Evolutionary conservation across 768 basidiomycete species (phyloP).

Genomic region (Lactarius pseudohatsudake): DNA sequence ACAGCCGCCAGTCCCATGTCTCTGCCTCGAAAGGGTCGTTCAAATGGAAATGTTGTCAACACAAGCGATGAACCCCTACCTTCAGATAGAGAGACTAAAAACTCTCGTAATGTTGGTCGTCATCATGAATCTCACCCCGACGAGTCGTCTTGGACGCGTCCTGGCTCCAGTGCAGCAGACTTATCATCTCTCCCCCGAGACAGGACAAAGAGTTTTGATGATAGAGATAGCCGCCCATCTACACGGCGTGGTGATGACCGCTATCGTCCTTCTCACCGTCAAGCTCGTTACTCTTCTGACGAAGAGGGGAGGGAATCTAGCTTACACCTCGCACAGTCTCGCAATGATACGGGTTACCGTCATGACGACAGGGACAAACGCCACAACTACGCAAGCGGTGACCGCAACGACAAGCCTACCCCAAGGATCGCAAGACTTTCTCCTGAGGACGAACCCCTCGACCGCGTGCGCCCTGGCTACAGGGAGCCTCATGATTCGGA

Average conservation of each 20-base stretch:
- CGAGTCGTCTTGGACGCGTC: constrained; percentile 27
- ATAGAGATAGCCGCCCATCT: constrained; percentile 15
- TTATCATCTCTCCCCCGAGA: constrained; percentile 18
- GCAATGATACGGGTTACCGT: constrained; percentile 13
- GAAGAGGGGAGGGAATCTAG: constrained; percentile 23
- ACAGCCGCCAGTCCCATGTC: constrained; percentile 31
- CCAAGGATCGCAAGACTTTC: constrained; percentile 12
- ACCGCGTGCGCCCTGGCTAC: constrained; percentile 19
- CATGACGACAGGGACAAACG: constrained; percentile 19
- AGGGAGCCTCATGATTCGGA: constrained; percentile 19
- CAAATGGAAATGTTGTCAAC: constrained; percentile 23
- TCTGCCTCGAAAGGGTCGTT: constrained; percentile 29
- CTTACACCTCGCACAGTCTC: constrained; percentile 8
- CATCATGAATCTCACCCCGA: constrained; percentile 19
- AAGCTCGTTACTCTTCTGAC: constrained; percentile 16
- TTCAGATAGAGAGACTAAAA: constrained; percentile 22
- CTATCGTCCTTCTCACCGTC: constrained; percentile 18
- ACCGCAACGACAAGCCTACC: constrained; percentile 9
- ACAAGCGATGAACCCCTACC: constrained; percentile 17
- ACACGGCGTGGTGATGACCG: constrained; percentile 22
- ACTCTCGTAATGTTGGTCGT: constrained; percentile 15
- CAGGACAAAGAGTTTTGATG: constrained; percentile 20
- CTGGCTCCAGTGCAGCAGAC: constrained; percentile 16
- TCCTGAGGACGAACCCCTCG: constrained; percentile 17
- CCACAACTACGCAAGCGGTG: constrained; percentile 13